Percentiles rank a stretch among this genome's conserved stretches.
Conservation (phyloP, 2,329 filamentous ascomycete species). For the Huntiella savannae region DNA sequence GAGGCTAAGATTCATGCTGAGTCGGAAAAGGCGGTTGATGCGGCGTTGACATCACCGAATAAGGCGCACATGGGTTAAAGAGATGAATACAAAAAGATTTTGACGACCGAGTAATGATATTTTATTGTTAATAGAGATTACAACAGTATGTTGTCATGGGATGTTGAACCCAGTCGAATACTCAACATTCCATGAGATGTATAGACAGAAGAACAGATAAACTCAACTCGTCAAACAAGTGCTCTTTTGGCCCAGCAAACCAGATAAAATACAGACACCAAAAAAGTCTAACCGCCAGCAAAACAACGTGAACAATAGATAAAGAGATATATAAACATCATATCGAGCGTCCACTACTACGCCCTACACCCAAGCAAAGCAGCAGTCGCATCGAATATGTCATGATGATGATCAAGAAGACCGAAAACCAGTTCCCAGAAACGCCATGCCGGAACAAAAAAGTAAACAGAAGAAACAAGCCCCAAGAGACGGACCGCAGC, state of each 20-base stretch:
- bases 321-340: neutral
- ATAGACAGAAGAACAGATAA: neutral
- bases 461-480: constrained; percentile 10
- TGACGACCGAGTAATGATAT: no score
- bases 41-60: neutral
- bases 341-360: no score
- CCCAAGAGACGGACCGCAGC: constrained; percentile 3
- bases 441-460: constrained; percentile 11
- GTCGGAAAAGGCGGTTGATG: neutral
- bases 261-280: neutral
- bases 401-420: constrained; percentile 12
- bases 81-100: neutral
- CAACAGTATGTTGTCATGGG: no score
- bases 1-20: neutral
- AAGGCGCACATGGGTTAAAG: neutral
- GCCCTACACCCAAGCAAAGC: no score
- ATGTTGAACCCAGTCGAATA: no score
- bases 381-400: constrained; percentile 1
- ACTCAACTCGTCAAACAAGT: constrained; percentile 4
- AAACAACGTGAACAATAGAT: constrained; percentile 2
- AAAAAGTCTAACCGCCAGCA: neutral
- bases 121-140: no score
- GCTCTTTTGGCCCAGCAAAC: neutral
- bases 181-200: no score
- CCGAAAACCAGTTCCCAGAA: constrained; percentile 11